These are phyloP conservation scores for Neurospora africana DNA, from an alignment of 495 filamentous ascomycete species.

Conservation along the genomic window DNA sequence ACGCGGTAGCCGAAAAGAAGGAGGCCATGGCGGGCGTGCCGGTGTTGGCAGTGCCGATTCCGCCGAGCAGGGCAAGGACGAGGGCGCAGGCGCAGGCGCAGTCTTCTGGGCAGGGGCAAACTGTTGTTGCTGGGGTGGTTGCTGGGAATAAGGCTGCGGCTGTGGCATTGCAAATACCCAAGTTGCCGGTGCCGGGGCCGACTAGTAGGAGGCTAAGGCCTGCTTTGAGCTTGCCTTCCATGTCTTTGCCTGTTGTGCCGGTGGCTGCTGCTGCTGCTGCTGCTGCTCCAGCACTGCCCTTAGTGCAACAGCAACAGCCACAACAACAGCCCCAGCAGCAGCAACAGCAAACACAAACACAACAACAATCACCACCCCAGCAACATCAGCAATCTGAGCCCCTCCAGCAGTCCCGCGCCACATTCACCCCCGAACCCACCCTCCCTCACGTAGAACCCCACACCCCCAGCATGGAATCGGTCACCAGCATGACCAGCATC, in stretches of 20 bases:
- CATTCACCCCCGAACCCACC: slow-evolving; percentile 9
- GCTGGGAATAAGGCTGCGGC: background rate
- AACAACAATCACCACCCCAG: background rate
- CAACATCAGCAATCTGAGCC: background rate
- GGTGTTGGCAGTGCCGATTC: slow-evolving; percentile 10
- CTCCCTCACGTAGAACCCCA: slow-evolving; percentile 5
- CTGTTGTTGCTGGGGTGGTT: background rate
- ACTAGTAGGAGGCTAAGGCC: slow-evolving; percentile 1
- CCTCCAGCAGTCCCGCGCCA: background rate
- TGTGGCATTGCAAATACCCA: background rate
- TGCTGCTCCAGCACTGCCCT: background rate
- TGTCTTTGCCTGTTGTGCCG: background rate
- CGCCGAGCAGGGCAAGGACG: background rate
- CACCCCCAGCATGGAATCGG: slow-evolving; percentile 10
- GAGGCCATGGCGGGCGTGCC: slow-evolving; percentile 4
- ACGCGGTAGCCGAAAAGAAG: background rate
- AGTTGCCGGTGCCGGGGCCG: slow-evolving; percentile 7
- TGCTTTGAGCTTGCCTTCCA: background rate
- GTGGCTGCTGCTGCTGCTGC: background rate
- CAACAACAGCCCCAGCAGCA: background rate
- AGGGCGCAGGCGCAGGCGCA: background rate
- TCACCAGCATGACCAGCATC: background rate
- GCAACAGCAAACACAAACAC: background rate
- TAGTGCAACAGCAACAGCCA: background rate
- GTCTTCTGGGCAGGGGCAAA: background rate